These are phyloP conservation scores for Fusarium sulawesiense DNA, from an alignment of 2,329 filamentous ascomycete species.

Conservation along the genomic window DNA sequence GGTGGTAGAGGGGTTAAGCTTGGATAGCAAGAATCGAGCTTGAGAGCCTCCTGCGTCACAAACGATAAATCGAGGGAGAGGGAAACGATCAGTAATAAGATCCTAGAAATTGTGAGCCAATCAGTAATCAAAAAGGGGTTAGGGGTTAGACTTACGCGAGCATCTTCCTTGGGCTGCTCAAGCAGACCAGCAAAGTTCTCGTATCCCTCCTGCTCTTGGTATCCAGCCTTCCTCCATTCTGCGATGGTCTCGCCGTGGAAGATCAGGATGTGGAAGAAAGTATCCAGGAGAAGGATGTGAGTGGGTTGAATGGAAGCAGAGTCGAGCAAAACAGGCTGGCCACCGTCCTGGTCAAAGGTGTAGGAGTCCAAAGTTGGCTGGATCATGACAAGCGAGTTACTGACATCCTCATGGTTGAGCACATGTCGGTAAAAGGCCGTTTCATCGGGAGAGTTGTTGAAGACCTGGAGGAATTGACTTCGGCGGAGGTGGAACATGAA, in stretches of 20 bases:
- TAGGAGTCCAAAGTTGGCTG: constrained; percentile 98
- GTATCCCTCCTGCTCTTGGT: constrained; percentile 97
- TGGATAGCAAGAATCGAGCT: constrained; percentile 94
- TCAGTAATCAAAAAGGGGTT: neutral
- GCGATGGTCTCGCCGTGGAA: constrained; percentile 99
- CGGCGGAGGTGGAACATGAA: constrained; percentile 99
- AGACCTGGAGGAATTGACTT: constrained; percentile 97
- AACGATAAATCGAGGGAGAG: constrained; percentile 97
- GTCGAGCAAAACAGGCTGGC: constrained; percentile 92
- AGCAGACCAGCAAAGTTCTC: constrained; percentile 92
- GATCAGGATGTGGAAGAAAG: constrained; percentile 99
- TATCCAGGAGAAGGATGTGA: constrained; percentile 93
- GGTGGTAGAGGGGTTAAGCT: constrained; percentile 96
- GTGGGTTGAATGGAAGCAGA: constrained; percentile 96
- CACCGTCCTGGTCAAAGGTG: constrained; percentile 94
- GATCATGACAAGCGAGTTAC: constrained; percentile 98
- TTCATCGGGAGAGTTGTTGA: constrained; percentile 99
- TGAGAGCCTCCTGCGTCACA: constrained; percentile 99
- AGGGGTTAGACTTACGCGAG: constrained; percentile 72
- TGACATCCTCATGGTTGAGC: constrained; percentile 95
- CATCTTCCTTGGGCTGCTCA: constrained; percentile 95
- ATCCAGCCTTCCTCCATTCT: constrained; percentile 97
- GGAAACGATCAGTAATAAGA: constrained; percentile 96
- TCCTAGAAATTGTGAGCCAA: constrained; percentile 68
- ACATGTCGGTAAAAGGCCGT: constrained; percentile 99